Evolutionary conservation across 805 yeast genomes (phyloP), one percentile per base, ranked within the genome.

Genomic region (Metschnikowia proteae): DNA sequence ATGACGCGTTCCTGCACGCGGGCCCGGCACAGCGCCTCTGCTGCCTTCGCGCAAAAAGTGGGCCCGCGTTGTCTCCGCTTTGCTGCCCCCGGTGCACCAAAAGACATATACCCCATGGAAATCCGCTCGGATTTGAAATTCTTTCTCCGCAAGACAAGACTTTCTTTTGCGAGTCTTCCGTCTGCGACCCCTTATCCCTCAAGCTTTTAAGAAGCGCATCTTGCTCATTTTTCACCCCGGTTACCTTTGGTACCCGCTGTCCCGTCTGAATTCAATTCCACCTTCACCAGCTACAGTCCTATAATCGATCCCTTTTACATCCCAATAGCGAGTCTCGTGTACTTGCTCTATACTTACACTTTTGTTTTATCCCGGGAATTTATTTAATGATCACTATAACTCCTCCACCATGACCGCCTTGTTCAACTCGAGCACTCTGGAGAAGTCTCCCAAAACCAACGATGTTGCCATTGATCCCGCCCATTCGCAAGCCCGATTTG

Each of bases 51-150:
- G 38, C 45, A 42, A 42, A 42, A 42, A 23, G 25, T 42, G 45
- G 45, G 45, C 38, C 45, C 26, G 27, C 38, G 32, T 31, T 10
- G 9, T 32, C 45, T 33, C 33, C 38, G 30, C 25, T 25, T 31
- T 30, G n/a, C 43, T 29, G 43, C 43, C 36, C 23, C 17, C 30
- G 36, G 43, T 28, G n/a, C 29, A 42, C 37, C 13, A 32, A 33
- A 13, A 8, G 38, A 33, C 33, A 42, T 39, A 42, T 33, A 41
- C 44, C 27, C 30, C 22, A 33, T 42, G 45, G 45, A 42, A 31
- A 33, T 42, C 45, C 45, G 45, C 38, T 33, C 38, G 32, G 38
- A 25, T 28, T 5, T 11, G 30, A 23, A n/a, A 10, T 40, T 30
- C 36, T 30, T 30, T 22, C 9, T 23, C 11, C 31, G 43, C 22